Evolutionary conservation across 495 filamentous ascomycete species (phyloP).

Genomic region (Durotheca rogersii): DNA sequence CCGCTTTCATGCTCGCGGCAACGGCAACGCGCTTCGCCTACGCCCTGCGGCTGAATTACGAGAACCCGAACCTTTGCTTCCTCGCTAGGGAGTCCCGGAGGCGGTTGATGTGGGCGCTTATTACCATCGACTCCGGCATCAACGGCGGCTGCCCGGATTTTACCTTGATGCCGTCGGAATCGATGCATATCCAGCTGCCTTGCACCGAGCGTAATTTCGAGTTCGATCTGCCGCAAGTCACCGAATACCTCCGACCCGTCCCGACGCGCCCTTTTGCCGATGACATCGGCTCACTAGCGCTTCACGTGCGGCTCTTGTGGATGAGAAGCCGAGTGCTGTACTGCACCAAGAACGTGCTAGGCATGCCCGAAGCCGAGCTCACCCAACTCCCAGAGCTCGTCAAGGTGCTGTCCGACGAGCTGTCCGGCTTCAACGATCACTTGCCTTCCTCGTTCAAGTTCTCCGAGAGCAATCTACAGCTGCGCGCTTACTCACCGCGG

Average conservation of each 20-base stretch:
- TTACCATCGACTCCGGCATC: conserved; percentile 50
- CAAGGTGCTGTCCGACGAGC: conserved; percentile 44
- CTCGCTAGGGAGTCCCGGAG: conserved; percentile 52
- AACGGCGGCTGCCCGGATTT: conserved; percentile 49
- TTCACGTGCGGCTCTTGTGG: conserved; percentile 49
- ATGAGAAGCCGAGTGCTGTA: conserved; percentile 48
- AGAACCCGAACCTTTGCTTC: conserved; percentile 50
- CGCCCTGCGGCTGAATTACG: conserved; percentile 50
- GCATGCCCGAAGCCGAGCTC: conserved; percentile 39
- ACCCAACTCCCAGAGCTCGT: conserved; percentile 41
- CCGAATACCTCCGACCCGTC: conserved; percentile 44
- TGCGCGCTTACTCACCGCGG: conserved; percentile 50
- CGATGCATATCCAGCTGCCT: conserved; percentile 49
- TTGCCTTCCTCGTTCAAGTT: conserved; percentile 50
- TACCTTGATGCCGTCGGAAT: conserved; percentile 45
- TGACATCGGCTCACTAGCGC: conserved; percentile 50
- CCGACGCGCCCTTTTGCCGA: conserved; percentile 41
- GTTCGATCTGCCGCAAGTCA: conserved; percentile 51
- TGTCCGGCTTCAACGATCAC: conserved; percentile 46
- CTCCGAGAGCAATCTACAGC: conserved; percentile 48
- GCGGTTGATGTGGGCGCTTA: conserved; percentile 53
- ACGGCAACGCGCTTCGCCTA: conserved; percentile 50
- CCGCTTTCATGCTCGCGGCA: conserved; percentile 51
- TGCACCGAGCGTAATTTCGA: conserved; percentile 57
- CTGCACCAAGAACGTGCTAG: conserved; percentile 39